These are phyloP conservation scores for Singerocomus rubriflavus DNA, from an alignment of 1,284 basidiomycete species.

Conservation along the genomic window DNA sequence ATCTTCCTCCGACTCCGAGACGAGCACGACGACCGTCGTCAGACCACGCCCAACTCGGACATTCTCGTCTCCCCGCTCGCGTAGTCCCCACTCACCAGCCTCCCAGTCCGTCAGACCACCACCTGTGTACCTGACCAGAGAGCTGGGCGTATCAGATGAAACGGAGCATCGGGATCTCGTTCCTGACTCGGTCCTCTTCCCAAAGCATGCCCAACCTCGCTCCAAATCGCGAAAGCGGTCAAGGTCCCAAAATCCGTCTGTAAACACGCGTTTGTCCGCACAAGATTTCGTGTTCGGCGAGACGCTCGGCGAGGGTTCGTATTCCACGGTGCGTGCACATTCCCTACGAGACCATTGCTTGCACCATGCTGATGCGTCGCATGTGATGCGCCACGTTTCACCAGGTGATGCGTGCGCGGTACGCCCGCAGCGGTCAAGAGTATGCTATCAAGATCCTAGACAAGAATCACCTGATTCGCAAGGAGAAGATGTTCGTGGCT, in stretches of 20 bases:
- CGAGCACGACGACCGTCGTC: slow-evolving; percentile 41
- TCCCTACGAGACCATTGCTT: not conserved
- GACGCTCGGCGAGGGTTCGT: slow-evolving; percentile 75
- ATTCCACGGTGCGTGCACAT: slow-evolving; percentile 60
- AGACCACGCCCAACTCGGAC: slow-evolving; percentile 57
- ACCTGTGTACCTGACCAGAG: slow-evolving; percentile 59
- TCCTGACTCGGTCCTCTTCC: slow-evolving; percentile 9
- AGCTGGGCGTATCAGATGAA: slow-evolving; percentile 47
- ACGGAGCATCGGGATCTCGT: slow-evolving; percentile 16
- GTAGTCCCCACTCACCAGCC: slow-evolving; percentile 49
- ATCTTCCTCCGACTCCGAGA: slow-evolving; percentile 62
- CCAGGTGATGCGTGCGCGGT: slow-evolving; percentile 60
- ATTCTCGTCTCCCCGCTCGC: slow-evolving; percentile 62
- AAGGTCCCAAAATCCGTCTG: slow-evolving; percentile 46
- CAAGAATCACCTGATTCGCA: slow-evolving; percentile 68
- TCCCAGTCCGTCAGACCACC: slow-evolving; percentile 44
- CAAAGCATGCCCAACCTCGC: slow-evolving; percentile 15
- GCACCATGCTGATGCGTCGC: slow-evolving; percentile 9
- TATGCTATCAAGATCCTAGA: slow-evolving; percentile 79
- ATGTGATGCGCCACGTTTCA: slow-evolving; percentile 14
- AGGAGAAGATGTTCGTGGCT: slow-evolving; percentile 64
- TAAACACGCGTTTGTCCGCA: slow-evolving; percentile 44
- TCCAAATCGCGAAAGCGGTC: slow-evolving; percentile 38
- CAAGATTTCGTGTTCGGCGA: slow-evolving; percentile 71
- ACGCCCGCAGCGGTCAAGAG: slow-evolving; percentile 54